Conservation (phyloP, 768 basidiomycete species). For the Suillus clintonianus region DNA sequence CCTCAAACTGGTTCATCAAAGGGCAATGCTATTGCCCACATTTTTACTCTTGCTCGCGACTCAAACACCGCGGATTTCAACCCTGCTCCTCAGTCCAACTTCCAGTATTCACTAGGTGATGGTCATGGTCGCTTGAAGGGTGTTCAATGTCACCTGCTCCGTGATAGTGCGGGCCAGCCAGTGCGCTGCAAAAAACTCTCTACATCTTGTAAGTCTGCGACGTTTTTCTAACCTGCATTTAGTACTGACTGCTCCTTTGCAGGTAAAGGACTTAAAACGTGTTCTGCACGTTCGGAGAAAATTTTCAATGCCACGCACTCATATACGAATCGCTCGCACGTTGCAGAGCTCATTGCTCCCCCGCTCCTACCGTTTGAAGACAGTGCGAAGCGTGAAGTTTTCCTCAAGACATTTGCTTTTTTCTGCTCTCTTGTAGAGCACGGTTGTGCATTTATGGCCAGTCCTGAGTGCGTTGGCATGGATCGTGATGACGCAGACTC, state of each 20-base stretch:
- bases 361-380: neutral
- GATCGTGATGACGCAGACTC: neutral
- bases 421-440: slow-evolving; percentile 18
- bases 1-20: neutral
- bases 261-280: slow-evolving; percentile 5
- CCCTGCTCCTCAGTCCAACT: neutral
- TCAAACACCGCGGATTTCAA: too few relatives aligned
- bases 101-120: neutral
- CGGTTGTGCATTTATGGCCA: slow-evolving; percentile 16
- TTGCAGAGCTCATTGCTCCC: slow-evolving; percentile 2
- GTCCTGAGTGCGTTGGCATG: neutral
- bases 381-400: slow-evolving; percentile 16
- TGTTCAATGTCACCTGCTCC: too few relatives aligned
- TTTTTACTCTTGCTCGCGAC: slow-evolving; percentile 1
- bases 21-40: neutral
- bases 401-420: slow-evolving; percentile 21
- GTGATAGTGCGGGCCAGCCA: neutral
- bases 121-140: too few relatives aligned
- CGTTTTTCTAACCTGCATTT: neutral
- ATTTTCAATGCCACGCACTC: neutral
- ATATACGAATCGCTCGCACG: neutral
- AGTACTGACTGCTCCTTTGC: too few relatives aligned
- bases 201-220: neutral
- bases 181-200: neutral
- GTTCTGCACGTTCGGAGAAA: neutral